Base-by-base conservation (phyloP, 2,329 filamentous ascomycete genomes). In the Hypoxylon sp. region DNA sequence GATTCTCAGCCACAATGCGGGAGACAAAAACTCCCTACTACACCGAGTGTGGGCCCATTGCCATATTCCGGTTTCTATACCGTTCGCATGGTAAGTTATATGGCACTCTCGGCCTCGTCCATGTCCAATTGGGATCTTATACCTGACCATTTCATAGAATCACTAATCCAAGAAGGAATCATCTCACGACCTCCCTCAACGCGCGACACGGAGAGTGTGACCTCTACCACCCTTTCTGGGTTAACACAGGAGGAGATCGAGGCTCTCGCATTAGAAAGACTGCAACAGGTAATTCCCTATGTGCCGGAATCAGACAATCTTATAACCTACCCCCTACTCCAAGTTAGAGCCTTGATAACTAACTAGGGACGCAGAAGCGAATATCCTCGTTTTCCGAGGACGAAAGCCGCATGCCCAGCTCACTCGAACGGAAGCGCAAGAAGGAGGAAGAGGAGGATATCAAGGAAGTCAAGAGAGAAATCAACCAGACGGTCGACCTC, bases 101-200 rank as follows among this genome's bases (percentile, higher is more conserved):
- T 50, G 9, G 11, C 7, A 7, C 19, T 14, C 5, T 48, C 21
- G 7, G 11, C 21, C 45, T 48, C 21, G 11, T 13, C 21, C 4
- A 36, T 36, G 5, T 5, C 25, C 10, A 14, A 5, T 48, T 48
- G 5, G 5, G 13, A 13, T 48, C 23, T 6, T 5, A 32, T 25
- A 25, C 25, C 14, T 50, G 41, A 53, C 32, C 10, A 10, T 53
- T 14, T 11, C 19, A 53, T 53, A 53, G 50, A 53, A 25, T 17
- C 50, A 2, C 14, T 53, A 13, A 38, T 23, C 9, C 10, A 53
- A 17, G 19, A 53, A 17, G 50, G 32, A 23, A 14, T 53, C 9
- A 21, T 38, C 50, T 10, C 50, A 3, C 19, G 32, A 25, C 32
- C 34, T 23, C 17, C 17, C 50, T n/a, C 28, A 53, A 38, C 4